Percentiles rank a stretch among this genome's conserved stretches.
These are phyloP conservation scores for Cryptococcus depauperatus DNA, from an alignment of 1,284 basidiomycete species.

Conservation along the genomic window DNA sequence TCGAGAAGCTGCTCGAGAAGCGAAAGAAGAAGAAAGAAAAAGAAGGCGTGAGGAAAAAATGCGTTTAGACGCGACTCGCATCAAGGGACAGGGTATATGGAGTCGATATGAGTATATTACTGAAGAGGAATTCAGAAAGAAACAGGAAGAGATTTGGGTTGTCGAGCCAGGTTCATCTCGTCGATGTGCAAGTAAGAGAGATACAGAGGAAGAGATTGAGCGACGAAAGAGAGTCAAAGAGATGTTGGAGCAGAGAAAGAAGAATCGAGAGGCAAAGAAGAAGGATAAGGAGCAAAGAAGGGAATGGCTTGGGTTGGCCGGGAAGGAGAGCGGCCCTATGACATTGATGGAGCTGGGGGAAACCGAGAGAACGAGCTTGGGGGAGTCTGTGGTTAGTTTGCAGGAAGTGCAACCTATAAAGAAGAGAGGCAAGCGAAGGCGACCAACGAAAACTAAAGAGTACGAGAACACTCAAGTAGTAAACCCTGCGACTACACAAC, in stretches of 20 bases:
- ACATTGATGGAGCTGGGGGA: too few relatives aligned
- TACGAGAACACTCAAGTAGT: not conserved
- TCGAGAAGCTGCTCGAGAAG: conserved; percentile 18
- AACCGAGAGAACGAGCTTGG: conserved; percentile 7
- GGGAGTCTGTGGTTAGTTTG: conserved; percentile 4
- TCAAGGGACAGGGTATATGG: conserved; percentile 37
- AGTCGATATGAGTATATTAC: conserved; percentile 26
- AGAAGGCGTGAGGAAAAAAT: conserved; percentile 24
- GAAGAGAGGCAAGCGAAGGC: conserved; percentile 7
- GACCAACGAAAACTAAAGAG: conserved; percentile 1
- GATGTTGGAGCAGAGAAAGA: not conserved
- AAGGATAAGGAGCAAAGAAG: conserved; percentile 2
- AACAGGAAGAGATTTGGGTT: conserved; percentile 16
- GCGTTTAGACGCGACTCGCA: conserved; percentile 21
- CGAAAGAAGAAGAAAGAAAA: conserved; percentile 19
- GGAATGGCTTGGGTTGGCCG: not conserved
- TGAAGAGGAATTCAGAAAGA: conserved; percentile 23
- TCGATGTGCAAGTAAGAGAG: conserved; percentile 21
- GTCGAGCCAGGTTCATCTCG: conserved; percentile 31
- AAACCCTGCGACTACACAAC: not conserved
- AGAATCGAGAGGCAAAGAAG: not conserved
- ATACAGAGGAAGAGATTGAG: not conserved
- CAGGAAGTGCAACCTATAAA: conserved; percentile 3
- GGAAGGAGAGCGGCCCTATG: conserved; percentile 4
- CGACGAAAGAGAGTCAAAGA: too few relatives aligned